Base-by-base conservation (phyloP, 2,329 filamentous ascomycete genomes). In the Neonectria ditissima region DNA sequence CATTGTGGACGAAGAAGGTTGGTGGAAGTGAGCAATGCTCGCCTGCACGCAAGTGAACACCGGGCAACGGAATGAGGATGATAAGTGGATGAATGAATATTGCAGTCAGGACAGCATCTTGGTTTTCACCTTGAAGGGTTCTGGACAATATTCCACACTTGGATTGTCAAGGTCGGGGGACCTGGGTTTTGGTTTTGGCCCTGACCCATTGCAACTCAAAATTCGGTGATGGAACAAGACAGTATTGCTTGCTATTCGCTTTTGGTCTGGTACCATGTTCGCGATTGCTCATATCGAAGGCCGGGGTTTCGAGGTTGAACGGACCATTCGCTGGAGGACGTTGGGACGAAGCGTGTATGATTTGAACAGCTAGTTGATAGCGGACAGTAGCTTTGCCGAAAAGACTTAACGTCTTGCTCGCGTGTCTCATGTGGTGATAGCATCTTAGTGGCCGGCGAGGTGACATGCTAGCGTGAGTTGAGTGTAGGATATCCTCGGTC, bases 1-100 rank as follows among this genome's bases (percentile, higher is more conserved):
- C 71, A 20, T 74, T 72, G 72, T 63, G 59, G 30, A 41, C 44
- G 39, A 69, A 62, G 43, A 70, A 69, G 55, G 30, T 45, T 30
- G 51, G 28, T 3, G 45, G 47, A 24, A 55, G 54, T 9, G 58
- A 65, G 30, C 52, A 51, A 11, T 61, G 41, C 13, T 65, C 69
- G 30, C 65, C 71, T n/a, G 18, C 28, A 14, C 55, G 48, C 20
- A 69, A 64, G 50, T 53, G 55, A 48, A 26, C 7, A 16, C n/a
- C 13, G 52, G 22, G 18, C 26, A 47, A 14, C 2, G 22, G 22
- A 24, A 28, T 2, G 39, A 47, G 18, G 20, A 10, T 41, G 55
- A 13, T 10, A 11, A 14, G 16, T 28, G 14, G 55, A 30, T 7
- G 20, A 28, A 16, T 43, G n/a, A 9, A 47, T 22, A 8, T 28